phyloP scores from a whole-genome alignment of 805 yeast species.

The Maudiozyma turicensis region DNA sequence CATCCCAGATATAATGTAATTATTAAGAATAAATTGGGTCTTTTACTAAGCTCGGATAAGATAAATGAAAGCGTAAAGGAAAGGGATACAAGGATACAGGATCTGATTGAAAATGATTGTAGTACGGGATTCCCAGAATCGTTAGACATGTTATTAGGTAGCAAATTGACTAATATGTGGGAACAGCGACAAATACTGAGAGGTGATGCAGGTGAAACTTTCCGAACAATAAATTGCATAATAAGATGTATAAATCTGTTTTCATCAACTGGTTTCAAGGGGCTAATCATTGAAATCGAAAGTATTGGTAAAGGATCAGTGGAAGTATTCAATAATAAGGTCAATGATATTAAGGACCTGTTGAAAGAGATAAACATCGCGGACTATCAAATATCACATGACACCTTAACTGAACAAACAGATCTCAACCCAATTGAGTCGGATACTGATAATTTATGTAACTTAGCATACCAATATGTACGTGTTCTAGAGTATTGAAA shows the following conservation, averaged over 20 bases:
- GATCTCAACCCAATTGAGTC: not conserved
- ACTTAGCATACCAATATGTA: constrained; percentile 25
- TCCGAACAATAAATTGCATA: constrained; percentile 12
- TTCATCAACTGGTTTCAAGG: constrained; percentile 27
- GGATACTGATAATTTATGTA: constrained; percentile 9
- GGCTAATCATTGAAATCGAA: constrained; percentile 21
- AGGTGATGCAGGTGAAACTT: constrained; percentile 28
- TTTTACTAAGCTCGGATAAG: constrained; percentile 8
- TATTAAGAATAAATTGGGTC: constrained; percentile 19
- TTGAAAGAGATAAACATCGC: constrained; percentile 13
- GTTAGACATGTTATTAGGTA: constrained; percentile 16
- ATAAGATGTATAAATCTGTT: constrained; percentile 25
- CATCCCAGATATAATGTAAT: constrained; percentile 17
- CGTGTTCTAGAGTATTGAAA: constrained; percentile 18
- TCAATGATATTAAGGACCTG: constrained; percentile 11
- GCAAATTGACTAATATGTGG: constrained; percentile 27
- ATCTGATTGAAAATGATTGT: constrained; percentile 14
- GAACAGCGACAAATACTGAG: constrained; percentile 23
- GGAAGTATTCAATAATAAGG: constrained; percentile 10
- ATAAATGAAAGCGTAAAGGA: constrained; percentile 6
- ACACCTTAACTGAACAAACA: constrained; percentile 5
- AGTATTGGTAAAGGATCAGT: constrained; percentile 5
- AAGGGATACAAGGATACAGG: not conserved
- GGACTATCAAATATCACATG: constrained; percentile 16
- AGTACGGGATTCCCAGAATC: constrained; percentile 19